Base-by-base conservation (phyloP, 306 rosid species). In the Sphenostylis stenocarpa region DNA sequence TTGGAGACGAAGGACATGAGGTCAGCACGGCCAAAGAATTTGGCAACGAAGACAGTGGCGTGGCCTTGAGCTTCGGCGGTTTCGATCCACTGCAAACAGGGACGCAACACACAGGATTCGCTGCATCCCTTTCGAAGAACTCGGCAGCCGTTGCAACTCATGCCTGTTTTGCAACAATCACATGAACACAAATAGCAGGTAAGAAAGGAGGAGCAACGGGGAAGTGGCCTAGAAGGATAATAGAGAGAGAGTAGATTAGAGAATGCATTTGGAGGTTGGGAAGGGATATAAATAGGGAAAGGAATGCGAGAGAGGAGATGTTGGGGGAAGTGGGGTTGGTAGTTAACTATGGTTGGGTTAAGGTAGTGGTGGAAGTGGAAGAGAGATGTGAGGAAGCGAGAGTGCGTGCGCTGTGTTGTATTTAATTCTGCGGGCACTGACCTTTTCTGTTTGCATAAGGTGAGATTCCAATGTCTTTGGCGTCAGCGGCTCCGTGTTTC, bases 101-200 rank as follows among this genome's bases (percentile, higher is more conserved):
- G 96, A 44, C 98, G 87, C 47, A 95, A 75, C 39, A 95, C 76
- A 70, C 98, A 95, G 28, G 90, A 72, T 12, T 92, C 98, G 67
- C 97, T 95, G 91, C 98, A 95, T 24, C 98, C 98, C 85, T 95
- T 95, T 67, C 98, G 89, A 45, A 95, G 97, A 73, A 95, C 97
- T 1, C 98, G 86, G 88, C 98, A 95, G 0, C 98, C 98, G 91
- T 95, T 95, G 97, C 98, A 95, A 68, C 98, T 95, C 98, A 95
- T 94, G 28, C 71, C 77, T 81, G 28, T 13, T 13, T 6, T 6
- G n/a, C n/a, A n/a, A n/a, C n/a, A n/a, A n/a, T n/a, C n/a, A n/a
- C n/a, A n/a, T n/a, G n/a, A n/a, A n/a, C n/a, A n/a, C n/a, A n/a
- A n/a, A n/a, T n/a, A n/a, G n/a, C n/a, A n/a, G n/a, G n/a, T n/a